Evolutionary conservation across 495 filamentous ascomycete genomes (phyloP).

Genomic region (Talaromyces trachyspermus): DNA sequence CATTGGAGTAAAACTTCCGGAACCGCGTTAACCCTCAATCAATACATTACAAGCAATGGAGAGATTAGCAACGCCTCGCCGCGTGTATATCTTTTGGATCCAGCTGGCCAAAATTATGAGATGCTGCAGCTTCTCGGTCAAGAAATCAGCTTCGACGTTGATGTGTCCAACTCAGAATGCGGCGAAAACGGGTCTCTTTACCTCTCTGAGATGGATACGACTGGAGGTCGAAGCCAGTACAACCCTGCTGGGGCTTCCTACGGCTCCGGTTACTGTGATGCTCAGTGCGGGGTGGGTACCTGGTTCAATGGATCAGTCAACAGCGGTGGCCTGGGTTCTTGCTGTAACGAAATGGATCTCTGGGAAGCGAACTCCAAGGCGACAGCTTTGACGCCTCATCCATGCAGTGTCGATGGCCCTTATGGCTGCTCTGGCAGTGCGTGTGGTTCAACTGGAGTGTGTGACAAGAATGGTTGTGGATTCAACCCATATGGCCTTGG

Average conservation of each 20-base stretch:
- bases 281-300: constrained; percentile 50
- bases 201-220: constrained; percentile 52
- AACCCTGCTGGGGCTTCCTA: constrained; percentile 58
- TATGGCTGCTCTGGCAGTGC: constrained; percentile 44
- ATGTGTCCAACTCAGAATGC: constrained; percentile 52
- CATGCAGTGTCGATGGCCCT: constrained; percentile 36
- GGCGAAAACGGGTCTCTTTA: constrained; percentile 65
- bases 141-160: constrained; percentile 58
- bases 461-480: constrained; percentile 58
- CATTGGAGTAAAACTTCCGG: constrained; percentile 40
- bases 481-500: constrained; percentile 58
- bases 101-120: constrained; percentile 48
- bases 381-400: constrained; percentile 50
- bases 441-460: constrained; percentile 46
- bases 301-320: constrained; percentile 55
- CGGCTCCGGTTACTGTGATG: constrained; percentile 66
- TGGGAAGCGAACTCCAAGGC: constrained; percentile 56
- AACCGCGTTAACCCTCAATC: constrained; percentile 32
- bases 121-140: constrained; percentile 50
- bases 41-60: constrained; percentile 25
- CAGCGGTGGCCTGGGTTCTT: constrained; percentile 38
- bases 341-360: constrained; percentile 58
- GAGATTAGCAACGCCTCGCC: constrained; percentile 33
- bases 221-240: constrained; percentile 45
- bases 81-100: constrained; percentile 54